phyloP scores from a whole-genome alignment of 352 stramenopile species.

The Phytopythium chamaehyphon region DNA sequence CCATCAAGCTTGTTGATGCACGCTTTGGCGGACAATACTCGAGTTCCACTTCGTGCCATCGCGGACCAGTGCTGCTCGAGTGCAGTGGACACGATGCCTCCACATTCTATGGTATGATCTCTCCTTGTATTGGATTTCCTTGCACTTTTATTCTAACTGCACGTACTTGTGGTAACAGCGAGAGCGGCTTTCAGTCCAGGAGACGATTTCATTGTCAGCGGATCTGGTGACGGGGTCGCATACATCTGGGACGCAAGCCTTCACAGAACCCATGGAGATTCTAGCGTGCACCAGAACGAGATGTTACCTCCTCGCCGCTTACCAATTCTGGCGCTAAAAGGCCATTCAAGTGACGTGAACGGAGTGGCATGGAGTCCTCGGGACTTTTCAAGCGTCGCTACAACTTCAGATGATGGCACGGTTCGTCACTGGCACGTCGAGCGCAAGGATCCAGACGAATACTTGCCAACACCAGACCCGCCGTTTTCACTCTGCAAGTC shows the following conservation, averaged over 20 bases:
- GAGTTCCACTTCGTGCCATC: constrained; percentile 2
- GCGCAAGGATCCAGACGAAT: constrained; percentile 3
- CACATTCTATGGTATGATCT: constrained; percentile 55
- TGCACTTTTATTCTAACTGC: neutral
- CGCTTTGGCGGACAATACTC: neutral
- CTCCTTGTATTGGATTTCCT: neutral
- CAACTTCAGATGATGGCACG: constrained; percentile 64
- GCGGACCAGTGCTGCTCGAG: constrained; percentile 15
- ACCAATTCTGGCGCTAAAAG: constrained; percentile 49
- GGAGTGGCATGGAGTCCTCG: constrained; percentile 49
- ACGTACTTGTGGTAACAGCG: constrained; percentile 11
- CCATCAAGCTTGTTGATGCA: constrained; percentile 50
- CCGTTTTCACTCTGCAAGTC: neutral
- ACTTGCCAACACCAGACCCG: neutral
- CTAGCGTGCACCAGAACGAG: neutral
- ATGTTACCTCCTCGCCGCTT: neutral
- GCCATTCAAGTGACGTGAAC: constrained; percentile 60
- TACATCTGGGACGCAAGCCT: constrained; percentile 52
- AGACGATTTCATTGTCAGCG: constrained; percentile 50
- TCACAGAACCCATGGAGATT: neutral
- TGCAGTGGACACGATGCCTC: constrained; percentile 45
- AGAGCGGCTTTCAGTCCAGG: constrained; percentile 59
- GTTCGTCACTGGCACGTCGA: constrained; percentile 41
- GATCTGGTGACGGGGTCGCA: constrained; percentile 47
- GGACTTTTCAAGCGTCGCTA: constrained; percentile 49